Evolutionary conservation across 371 early-diverging fungal species (phyloP), one percentile per base, ranked within the genome.

Genomic region (Lichtheimia hyalospora): DNA sequence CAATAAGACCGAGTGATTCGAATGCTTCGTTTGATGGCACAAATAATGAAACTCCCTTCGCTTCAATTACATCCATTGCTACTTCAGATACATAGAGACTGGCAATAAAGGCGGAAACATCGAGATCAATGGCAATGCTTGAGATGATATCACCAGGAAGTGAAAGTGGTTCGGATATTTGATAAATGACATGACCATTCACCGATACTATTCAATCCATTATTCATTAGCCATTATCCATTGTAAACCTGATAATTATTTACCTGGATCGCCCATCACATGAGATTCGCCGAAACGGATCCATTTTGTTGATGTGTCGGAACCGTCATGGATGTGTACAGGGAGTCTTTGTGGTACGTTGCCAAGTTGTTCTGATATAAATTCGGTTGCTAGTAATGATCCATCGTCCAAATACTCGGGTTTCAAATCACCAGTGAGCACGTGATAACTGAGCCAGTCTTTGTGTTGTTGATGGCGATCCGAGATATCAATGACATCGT

Each of bases 11-110:
- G 6, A 86, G 60, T 2, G 66, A 62, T 5, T 64, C 59, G 68
- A 83, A 86, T 0, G 86, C 86, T 7, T 66, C 57, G 25, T 79
- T 75, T 25, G 77, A 75, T 0, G 86, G 86, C 0, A 77, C 86
- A 77, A 86, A 84, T 2, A 86, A 60, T 0, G 86, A 83, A 8
- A 84, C 61, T 0, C 81, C 82, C 15, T 62, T 52, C 1, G 79
- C 69, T 42, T 70, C 64, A 14, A 69, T 69, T 50, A 86, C 61
- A n/a, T 74, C 70, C 0, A 65, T 56, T 3, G 56, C 72, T 5
- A 72, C 57, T 43, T 58, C 63, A 23, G 81, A 75, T 2, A 69
- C 74, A 57, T 77, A 77, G 13, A 77, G 62, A 15, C 69, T 69
- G 3, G 81, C 78, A 46, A 77, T 67, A 57, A 75, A 81, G 2